Percentiles rank a stretch among this genome's conserved stretches.
phyloP scores from a whole-genome alignment of 805 yeast genomes.

The Saccharomycopsis javanensis region DNA sequence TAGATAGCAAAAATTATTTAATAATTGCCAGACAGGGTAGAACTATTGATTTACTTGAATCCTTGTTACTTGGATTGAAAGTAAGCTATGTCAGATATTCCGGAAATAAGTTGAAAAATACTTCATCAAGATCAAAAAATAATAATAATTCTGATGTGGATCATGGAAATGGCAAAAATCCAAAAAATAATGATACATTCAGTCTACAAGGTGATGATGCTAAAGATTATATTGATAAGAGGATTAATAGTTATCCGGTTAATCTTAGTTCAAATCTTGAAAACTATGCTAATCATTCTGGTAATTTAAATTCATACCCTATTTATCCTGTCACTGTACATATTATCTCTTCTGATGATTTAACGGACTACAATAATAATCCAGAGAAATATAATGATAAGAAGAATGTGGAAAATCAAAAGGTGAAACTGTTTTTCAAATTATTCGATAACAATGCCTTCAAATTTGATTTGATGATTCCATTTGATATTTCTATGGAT shows the following conservation, averaged over 20 bases:
- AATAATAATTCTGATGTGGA: not conserved
- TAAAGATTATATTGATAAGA: not conserved
- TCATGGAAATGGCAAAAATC: not conserved
- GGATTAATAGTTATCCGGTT: constrained; percentile 6
- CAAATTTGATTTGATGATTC: constrained; percentile 42
- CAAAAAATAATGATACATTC: not conserved
- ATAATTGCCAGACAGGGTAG: constrained; percentile 61
- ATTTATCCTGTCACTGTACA: constrained; percentile 28
- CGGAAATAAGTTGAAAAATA: constrained; percentile 52
- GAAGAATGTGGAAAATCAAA: not conserved
- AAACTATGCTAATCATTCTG: constrained; percentile 6
- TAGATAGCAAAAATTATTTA: constrained; percentile 42
- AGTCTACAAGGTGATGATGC: not conserved
- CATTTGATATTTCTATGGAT: constrained; percentile 55
- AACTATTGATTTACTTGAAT: constrained; percentile 64
- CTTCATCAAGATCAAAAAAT: not conserved
- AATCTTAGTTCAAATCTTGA: constrained; percentile 12
- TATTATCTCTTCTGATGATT: constrained; percentile 32
- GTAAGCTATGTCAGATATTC: constrained; percentile 48
- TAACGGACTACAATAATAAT: not conserved
- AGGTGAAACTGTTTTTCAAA: not conserved
- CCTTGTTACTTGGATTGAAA: constrained; percentile 54
- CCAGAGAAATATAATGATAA: not conserved
- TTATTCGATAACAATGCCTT: not conserved
- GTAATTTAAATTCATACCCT: constrained; percentile 11